Percentiles rank a stretch among this genome's conserved stretches.
These are phyloP conservation scores for Calophaca sinica DNA, from an alignment of 306 rosid species.

Conservation along the genomic window DNA sequence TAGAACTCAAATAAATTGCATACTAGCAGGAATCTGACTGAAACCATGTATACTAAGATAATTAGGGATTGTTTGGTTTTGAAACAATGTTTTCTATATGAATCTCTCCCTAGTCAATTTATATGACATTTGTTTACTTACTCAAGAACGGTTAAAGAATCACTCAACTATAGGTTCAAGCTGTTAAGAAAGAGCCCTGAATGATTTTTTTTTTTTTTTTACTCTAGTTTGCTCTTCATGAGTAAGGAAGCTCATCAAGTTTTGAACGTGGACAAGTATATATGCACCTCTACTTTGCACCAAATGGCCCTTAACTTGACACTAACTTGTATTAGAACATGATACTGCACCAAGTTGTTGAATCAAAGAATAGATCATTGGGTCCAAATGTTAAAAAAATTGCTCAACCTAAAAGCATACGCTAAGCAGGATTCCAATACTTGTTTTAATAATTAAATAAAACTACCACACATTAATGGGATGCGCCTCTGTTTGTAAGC, in stretches of 20 bases:
- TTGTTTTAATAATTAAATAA: background rate
- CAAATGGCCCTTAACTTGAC: background rate
- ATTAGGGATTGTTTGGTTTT: too few relatives aligned
- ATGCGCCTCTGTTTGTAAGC: slow-evolving; percentile 37
- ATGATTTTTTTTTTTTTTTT: background rate
- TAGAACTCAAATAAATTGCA: too few relatives aligned
- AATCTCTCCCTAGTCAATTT: too few relatives aligned
- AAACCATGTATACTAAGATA: too few relatives aligned
- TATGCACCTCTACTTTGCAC: too few relatives aligned
- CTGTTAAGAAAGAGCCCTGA: too few relatives aligned
- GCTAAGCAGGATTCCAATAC: background rate
- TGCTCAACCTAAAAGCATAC: too few relatives aligned
- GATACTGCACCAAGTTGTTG: background rate
- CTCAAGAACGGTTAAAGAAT: too few relatives aligned
- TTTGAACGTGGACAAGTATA: background rate
- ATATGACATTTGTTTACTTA: too few relatives aligned
- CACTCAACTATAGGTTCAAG: too few relatives aligned
- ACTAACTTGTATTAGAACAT: slow-evolving; percentile 24
- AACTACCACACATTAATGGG: background rate
- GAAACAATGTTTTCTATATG: too few relatives aligned
- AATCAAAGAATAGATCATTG: slow-evolving; percentile 29
- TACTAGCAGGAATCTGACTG: too few relatives aligned
- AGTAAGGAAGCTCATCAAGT: background rate
- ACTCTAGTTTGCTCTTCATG: background rate
- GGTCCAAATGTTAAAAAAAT: background rate